A percentile compares a stretch with the other conserved stretches of the same genome.
Evolutionary conservation across 129 eudicot species (phyloP).

Genomic region (Gnaphalium uliginosum): DNA sequence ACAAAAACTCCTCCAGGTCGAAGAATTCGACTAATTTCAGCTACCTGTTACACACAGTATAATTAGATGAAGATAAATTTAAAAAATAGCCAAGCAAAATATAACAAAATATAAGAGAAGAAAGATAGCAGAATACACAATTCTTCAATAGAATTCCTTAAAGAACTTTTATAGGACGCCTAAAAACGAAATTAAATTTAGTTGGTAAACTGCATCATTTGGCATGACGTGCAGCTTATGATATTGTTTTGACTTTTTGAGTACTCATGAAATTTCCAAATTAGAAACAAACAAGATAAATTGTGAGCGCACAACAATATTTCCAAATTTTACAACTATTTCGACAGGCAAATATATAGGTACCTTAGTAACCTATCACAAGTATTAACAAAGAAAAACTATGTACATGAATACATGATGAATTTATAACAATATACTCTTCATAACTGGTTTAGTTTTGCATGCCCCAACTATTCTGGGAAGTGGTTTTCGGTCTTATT

Average conservation of each 20-base stretch:
- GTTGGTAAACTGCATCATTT: slow-evolving; percentile 12
- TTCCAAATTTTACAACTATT: background rate
- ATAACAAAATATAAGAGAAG: background rate
- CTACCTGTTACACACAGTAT: slow-evolving; percentile 45
- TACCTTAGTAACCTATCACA: no score
- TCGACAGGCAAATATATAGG: background rate
- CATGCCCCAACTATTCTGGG: background rate
- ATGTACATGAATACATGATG: background rate
- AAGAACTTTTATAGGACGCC: background rate
- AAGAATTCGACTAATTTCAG: slow-evolving; percentile 78
- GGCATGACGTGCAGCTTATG: background rate
- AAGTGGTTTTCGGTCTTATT: slow-evolving; percentile 33
- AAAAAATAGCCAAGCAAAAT: background rate
- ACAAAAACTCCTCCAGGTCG: slow-evolving; percentile 84
- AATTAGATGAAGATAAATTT: background rate
- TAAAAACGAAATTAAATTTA: slow-evolving; percentile 42
- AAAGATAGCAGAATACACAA: background rate
- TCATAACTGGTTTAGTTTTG: background rate
- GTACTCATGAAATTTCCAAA: no score
- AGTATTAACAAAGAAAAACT: no score
- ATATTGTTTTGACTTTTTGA: no score
- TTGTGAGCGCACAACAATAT: background rate
- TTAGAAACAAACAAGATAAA: background rate
- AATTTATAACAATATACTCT: background rate
- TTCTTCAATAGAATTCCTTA: background rate